These are phyloP conservation scores for Ogataea haglerorum DNA, from an alignment of 805 yeast species.

Conservation along the genomic window DNA sequence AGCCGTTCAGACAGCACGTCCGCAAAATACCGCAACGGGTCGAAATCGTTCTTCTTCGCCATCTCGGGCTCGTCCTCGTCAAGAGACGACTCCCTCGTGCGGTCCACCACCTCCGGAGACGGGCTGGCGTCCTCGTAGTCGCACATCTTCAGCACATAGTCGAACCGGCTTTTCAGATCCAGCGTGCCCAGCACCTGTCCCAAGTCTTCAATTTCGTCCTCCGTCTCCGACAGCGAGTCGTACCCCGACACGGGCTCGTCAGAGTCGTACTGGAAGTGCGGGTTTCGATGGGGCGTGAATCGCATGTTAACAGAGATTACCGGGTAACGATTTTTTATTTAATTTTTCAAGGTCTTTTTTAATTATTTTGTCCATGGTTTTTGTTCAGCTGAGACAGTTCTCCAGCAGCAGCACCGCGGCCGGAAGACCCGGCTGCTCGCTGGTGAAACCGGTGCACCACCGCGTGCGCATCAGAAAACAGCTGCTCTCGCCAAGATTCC, in stretches of 20 bases:
- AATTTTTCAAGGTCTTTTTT: constrained; percentile 1
- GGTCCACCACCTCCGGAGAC: too few relatives aligned
- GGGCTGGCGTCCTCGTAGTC: not conserved
- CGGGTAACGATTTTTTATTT: constrained; percentile 5
- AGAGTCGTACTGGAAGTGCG: constrained; percentile 17
- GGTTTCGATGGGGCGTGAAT: constrained; percentile 29
- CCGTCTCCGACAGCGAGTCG: constrained; percentile 25
- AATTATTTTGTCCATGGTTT: constrained; percentile 3
- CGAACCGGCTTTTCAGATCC: constrained; percentile 7
- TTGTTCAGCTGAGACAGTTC: constrained; percentile 18
- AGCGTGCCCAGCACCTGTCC: constrained; percentile 1
- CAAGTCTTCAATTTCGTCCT: constrained; percentile 12
- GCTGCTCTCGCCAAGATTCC: constrained; percentile 69
- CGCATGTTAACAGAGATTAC: constrained; percentile 20
- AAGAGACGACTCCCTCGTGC: too few relatives aligned
- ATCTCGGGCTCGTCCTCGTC: too few relatives aligned
- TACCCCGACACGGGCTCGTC: constrained; percentile 27
- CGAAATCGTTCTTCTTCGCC: not conserved
- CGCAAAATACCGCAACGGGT: constrained; percentile 2
- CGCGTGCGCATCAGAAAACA: constrained; percentile 71
- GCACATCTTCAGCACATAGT: constrained; percentile 5
- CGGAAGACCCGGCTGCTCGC: constrained; percentile 57
- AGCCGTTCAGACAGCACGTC: not conserved
- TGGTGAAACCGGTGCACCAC: constrained; percentile 92
- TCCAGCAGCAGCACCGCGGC: constrained; percentile 31